These are phyloP conservation scores for Multifurca ochricompacta DNA, from an alignment of 768 basidiomycete species.

Conservation along the genomic window DNA sequence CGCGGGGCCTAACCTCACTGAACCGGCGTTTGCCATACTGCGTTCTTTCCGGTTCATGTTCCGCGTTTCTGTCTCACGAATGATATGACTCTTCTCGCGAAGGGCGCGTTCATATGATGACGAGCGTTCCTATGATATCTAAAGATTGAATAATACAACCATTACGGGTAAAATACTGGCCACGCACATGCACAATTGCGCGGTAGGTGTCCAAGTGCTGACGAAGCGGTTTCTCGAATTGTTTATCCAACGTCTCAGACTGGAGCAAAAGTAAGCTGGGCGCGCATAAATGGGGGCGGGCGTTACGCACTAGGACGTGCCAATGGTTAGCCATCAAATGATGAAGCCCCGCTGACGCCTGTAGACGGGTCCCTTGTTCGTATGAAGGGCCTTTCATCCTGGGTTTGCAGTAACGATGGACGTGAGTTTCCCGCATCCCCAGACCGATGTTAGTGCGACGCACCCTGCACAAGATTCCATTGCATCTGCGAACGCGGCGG, in stretches of 20 bases:
- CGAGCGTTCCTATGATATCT: slow-evolving; percentile 66
- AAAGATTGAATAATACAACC: too few relatives aligned
- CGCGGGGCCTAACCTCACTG: neutral
- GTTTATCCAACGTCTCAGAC: slow-evolving; percentile 81
- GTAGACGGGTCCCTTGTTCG: slow-evolving; percentile 72
- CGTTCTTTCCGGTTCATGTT: slow-evolving; percentile 82
- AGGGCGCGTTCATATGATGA: slow-evolving; percentile 75
- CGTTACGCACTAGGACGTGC: slow-evolving; percentile 68
- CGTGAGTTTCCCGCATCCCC: neutral
- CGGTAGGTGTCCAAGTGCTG: slow-evolving; percentile 79
- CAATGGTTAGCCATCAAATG: slow-evolving; percentile 90
- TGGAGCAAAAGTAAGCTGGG: slow-evolving; percentile 25
- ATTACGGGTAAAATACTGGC: slow-evolving; percentile 4
- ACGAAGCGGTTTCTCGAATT: slow-evolving; percentile 84
- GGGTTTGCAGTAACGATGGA: neutral
- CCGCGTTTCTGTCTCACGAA: slow-evolving; percentile 76
- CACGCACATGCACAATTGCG: slow-evolving; percentile 55
- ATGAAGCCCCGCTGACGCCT: slow-evolving; percentile 82
- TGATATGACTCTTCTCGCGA: slow-evolving; percentile 75
- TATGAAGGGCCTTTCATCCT: slow-evolving; percentile 76
- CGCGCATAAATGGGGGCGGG: neutral
- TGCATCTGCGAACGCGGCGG: slow-evolving; percentile 79
- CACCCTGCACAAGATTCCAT: slow-evolving; percentile 80
- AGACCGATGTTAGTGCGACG: slow-evolving; percentile 23
- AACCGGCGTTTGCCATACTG: slow-evolving; percentile 42